phyloP scores from a whole-genome alignment of 2,329 filamentous ascomycete genomes.

The Fusarium xyrophilum region DNA sequence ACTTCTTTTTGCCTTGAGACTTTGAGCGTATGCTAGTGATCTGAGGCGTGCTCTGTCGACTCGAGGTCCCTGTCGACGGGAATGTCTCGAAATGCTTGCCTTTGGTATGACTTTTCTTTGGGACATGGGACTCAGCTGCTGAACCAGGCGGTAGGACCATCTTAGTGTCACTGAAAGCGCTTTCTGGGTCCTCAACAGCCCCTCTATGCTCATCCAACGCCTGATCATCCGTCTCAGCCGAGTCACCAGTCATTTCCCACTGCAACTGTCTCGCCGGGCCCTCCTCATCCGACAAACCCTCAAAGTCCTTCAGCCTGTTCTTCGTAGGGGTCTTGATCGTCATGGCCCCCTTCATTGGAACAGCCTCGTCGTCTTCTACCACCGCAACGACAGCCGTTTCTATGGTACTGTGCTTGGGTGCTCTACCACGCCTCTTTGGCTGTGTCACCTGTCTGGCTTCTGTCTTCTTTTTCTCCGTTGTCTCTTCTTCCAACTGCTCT shows the following conservation, averaged over 20 bases:
- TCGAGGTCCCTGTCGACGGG: conserved; percentile 7
- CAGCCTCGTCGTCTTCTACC: conserved; percentile 33
- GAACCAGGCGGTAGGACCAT: neutral
- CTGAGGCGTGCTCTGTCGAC: conserved; percentile 14
- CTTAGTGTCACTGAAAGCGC: neutral
- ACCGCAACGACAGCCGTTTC: conserved; percentile 44
- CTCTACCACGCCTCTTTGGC: conserved; percentile 40
- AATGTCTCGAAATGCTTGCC: conserved; percentile 1
- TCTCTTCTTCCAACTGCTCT: conserved; percentile 52
- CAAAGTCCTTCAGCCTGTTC: conserved; percentile 42
- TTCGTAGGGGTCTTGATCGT: conserved; percentile 49
- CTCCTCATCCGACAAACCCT: conserved; percentile 43
- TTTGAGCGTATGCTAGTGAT: neutral
- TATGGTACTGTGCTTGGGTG: conserved; percentile 44
- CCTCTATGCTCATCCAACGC: neutral
- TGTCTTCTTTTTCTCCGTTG: conserved; percentile 40
- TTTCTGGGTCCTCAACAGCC: neutral
- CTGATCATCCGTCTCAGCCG: conserved; percentile 2
- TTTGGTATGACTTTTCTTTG: neutral
- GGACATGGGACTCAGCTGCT: neutral
- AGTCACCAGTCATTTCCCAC: conserved; percentile 28
- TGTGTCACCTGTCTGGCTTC: conserved; percentile 24
- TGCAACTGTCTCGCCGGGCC: conserved; percentile 41
- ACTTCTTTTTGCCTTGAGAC: conserved; percentile 3
- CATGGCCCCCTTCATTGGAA: conserved; percentile 45